Conservation (phyloP, 441 rosid genomes). For the Populus hybrid region DNA sequence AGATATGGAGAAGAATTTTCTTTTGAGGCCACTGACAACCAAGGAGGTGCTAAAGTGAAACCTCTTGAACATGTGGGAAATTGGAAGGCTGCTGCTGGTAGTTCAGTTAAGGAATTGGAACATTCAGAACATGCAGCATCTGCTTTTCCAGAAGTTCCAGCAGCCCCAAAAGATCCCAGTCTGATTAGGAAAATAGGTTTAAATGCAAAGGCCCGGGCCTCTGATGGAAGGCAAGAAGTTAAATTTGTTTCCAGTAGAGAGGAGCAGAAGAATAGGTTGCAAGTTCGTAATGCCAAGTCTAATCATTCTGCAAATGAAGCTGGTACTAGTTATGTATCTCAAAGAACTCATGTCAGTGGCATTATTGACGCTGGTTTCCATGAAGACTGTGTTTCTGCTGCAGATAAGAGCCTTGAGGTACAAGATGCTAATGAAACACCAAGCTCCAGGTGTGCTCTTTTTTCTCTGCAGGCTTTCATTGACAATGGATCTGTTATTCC, state of each 20-base stretch:
- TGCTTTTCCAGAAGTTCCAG: constrained; percentile 24
- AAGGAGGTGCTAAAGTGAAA: constrained; percentile 29
- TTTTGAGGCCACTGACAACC: constrained; percentile 29
- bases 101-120: constrained; percentile 27
- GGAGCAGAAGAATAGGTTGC: constrained; percentile 41
- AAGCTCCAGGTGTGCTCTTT: constrained; percentile 53
- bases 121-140: constrained; percentile 24
- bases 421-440: constrained; percentile 34
- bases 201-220: constrained; percentile 56
- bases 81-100: constrained; percentile 35
- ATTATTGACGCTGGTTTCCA: constrained; percentile 24
- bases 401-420: constrained; percentile 37
- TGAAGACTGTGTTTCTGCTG: constrained; percentile 36
- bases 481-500: constrained; percentile 23
- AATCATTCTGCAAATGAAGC: constrained; percentile 35
- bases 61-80: constrained; percentile 30
- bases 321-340: constrained; percentile 28
- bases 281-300: constrained; percentile 35
- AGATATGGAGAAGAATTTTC: constrained; percentile 34
- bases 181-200: constrained; percentile 83
- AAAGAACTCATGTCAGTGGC: constrained; percentile 31
- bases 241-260: constrained; percentile 35
- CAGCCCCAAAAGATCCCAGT: constrained; percentile 48
- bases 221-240: constrained; percentile 42
- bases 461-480: constrained; percentile 19